Evolutionary conservation across 768 basidiomycete genomes (phyloP).

Genomic region (Lyophyllum decastes): DNA sequence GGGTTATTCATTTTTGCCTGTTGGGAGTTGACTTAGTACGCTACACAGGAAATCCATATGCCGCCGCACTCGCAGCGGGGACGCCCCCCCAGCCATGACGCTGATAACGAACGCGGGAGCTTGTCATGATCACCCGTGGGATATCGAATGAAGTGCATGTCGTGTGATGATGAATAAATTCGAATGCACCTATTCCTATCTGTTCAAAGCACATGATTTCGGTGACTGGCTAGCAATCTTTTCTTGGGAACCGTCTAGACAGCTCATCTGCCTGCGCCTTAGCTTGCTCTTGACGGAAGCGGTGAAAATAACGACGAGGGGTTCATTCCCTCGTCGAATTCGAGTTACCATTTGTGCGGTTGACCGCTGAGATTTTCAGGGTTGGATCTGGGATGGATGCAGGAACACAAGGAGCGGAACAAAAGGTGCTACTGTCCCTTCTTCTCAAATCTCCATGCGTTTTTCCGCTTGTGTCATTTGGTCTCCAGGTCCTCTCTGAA

Average conservation of each 20-base stretch:
- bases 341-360: not conserved
- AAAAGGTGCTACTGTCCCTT: not conserved
- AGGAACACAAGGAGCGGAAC: not conserved
- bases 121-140: not conserved
- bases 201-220: too few species aligned
- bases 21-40: not conserved
- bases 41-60: conserved; percentile 20
- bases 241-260: not conserved
- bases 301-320: not conserved
- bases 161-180: not conserved
- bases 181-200: not conserved
- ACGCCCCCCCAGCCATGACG: not conserved
- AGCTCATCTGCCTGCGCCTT: not conserved
- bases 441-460: not conserved
- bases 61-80: conserved; percentile 15
- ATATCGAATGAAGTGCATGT: not conserved
- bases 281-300: not conserved
- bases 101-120: not conserved
- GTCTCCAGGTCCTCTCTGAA: not conserved
- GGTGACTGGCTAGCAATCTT: not conserved
- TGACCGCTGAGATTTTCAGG: conserved; percentile 1
- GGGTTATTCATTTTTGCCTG: conserved; percentile 15
- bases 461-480: not conserved
- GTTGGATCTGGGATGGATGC: not conserved
- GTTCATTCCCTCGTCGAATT: not conserved